Conservation (phyloP, 306 rosid genomes). For the Fragaria iinumae region DNA sequence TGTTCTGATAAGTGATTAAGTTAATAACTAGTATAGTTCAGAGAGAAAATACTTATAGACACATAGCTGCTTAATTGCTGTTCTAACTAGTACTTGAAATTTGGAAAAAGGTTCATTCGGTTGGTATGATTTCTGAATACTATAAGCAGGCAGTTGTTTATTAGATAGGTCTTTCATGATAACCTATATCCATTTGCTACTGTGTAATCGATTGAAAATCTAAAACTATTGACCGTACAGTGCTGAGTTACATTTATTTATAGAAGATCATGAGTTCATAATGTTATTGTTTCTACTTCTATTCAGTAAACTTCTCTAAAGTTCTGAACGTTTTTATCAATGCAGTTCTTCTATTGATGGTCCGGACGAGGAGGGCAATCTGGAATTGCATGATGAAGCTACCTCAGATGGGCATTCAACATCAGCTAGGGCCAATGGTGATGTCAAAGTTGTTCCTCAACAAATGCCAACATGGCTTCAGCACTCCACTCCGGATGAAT, state of each 20-base stretch:
- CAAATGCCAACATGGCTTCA: conserved; percentile 94
- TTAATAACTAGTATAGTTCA: background rate
- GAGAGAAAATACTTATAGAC: background rate
- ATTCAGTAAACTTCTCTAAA: conserved; percentile 1
- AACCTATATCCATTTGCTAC: background rate
- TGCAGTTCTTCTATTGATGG: conserved; percentile 83
- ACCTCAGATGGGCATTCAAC: conserved; percentile 51
- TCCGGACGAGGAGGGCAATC: conserved; percentile 65
- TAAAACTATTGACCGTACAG: background rate
- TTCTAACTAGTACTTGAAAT: conserved; percentile 13
- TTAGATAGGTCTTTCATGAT: background rate
- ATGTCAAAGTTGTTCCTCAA: conserved; percentile 43
- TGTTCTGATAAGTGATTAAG: conserved; percentile 4
- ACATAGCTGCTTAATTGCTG: background rate
- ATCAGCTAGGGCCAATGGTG: conserved; percentile 51
- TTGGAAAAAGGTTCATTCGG: background rate
- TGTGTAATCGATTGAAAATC: background rate
- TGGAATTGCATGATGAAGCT: conserved; percentile 58
- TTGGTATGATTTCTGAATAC: background rate
- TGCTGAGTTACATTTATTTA: background rate
- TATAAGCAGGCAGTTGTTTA: background rate
- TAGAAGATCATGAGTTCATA: background rate
- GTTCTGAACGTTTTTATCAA: conserved; percentile 18
- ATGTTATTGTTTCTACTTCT: background rate
- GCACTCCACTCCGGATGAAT: conserved; percentile 92